Evolutionary conservation across 2,329 filamentous ascomycete genomes (phyloP), one percentile per base, ranked within the genome.

Genomic region (Botrytis medusae): DNA sequence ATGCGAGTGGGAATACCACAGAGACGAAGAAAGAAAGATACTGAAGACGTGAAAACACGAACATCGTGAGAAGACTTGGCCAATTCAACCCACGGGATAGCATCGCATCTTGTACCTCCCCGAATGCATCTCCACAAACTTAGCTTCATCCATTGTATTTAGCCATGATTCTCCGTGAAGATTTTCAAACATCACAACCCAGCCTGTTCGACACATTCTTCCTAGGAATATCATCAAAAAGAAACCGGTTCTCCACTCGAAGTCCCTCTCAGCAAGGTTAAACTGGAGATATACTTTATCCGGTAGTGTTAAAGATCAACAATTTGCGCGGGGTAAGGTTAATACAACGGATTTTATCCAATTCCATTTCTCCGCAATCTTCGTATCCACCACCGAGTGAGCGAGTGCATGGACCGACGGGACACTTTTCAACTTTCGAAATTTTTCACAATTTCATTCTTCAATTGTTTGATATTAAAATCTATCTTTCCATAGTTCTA

Each of bases 231-330:
- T 62, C 60, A 4, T 62, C 3, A 16, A 34, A 22, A 29, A 32
- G 25, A 69, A 25, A 20, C 37, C 34, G 9, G 2, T 22, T n/a
- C 37, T 20, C 54, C 68, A 70, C 7, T 70, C 68, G 51, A n/a
- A 14, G 8, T 46, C 25, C 25, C 42, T 29, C 16, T 29, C 29
- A 37, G 22, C 29, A 59, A 29, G 40, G 40, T 48, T 25, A 42
- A 64, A 29, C n/a, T 61, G 67, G 67, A 57, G 67, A 61, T 61
- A 61, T n/a, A 70, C 20, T 46, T 70, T 70, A 70, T 70, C 68
- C 68, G 68, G 32, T 8, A n/a, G 12, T 4, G 12, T 22, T 7
- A 34, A 61, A 22, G 32, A 34, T 37, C 59, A 54, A 22, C 68
- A 14, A 40, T 37, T 25, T 20, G 29, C 40, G 68, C 40, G 68